Evolutionary conservation across 2,329 filamentous ascomycete genomes (phyloP).

Genomic region (Lasiodiplodia hormozganensis): DNA sequence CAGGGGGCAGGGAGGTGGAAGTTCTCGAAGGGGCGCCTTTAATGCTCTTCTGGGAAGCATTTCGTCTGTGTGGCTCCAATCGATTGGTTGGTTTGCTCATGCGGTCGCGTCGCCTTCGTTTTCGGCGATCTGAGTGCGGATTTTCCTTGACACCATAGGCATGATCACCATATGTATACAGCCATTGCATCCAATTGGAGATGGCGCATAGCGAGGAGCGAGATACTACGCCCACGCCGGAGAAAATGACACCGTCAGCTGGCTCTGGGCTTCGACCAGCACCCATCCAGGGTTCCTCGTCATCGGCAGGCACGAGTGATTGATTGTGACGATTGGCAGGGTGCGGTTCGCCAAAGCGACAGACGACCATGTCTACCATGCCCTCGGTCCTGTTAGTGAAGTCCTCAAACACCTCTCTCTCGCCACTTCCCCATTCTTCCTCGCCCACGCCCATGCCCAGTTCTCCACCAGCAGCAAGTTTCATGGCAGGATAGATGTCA

Average conservation of each 20-base stretch:
- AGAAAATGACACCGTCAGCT: constrained; percentile 85
- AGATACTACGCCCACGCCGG: constrained; percentile 77
- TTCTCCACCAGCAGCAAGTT: constrained; percentile 88
- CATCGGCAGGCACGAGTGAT: constrained; percentile 27
- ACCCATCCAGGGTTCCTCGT: constrained; percentile 72
- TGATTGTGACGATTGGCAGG: constrained; percentile 34
- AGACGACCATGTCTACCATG: constrained; percentile 85
- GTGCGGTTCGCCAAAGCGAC: constrained; percentile 74
- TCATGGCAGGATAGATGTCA: constrained; percentile 81
- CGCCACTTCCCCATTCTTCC: constrained; percentile 91
- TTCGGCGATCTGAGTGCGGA: constrained; percentile 69
- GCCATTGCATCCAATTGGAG: constrained; percentile 85
- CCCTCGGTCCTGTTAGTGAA: constrained; percentile 81
- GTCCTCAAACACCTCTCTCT: constrained; percentile 92
- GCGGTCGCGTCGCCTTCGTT: constrained; percentile 50
- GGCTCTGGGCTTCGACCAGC: constrained; percentile 70
- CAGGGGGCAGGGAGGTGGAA: constrained; percentile 37
- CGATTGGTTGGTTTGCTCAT: constrained; percentile 33
- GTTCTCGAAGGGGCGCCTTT: neutral
- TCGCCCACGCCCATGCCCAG: constrained; percentile 94
- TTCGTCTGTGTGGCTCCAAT: constrained; percentile 4
- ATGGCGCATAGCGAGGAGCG: constrained; percentile 74
- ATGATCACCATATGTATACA: constrained; percentile 82
- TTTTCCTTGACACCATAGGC: constrained; percentile 87
- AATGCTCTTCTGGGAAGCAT: constrained; percentile 5